Percentiles rank a stretch among this genome's conserved stretches.
These are phyloP conservation scores for Jamesozyma piceae DNA, from an alignment of 805 yeast species.

Conservation along the genomic window DNA sequence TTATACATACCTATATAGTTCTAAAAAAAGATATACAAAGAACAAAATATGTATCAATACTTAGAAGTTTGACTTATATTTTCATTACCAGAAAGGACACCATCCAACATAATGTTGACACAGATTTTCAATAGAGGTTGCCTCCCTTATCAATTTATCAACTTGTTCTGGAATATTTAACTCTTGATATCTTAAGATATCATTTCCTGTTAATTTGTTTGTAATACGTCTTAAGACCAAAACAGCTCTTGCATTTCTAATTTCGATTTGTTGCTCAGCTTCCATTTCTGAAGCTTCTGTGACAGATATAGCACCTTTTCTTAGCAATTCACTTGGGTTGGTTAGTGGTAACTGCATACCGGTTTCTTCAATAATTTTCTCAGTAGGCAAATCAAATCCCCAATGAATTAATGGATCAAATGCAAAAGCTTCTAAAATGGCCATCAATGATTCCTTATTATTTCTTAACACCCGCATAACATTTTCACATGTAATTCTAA, in stretches of 20 bases:
- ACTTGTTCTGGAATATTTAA: slow-evolving; percentile 82
- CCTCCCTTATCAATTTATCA: slow-evolving; percentile 85
- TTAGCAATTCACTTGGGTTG: slow-evolving; percentile 58
- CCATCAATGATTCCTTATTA: slow-evolving; percentile 93
- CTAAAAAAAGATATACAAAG: too few species aligned
- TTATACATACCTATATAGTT: too few species aligned
- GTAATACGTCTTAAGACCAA: slow-evolving; percentile 82
- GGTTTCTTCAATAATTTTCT: slow-evolving; percentile 66
- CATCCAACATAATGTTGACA: slow-evolving; percentile 97
- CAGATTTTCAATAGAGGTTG: slow-evolving; percentile 87
- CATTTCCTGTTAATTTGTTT: slow-evolving; percentile 88
- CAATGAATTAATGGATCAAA: slow-evolving; percentile 95
- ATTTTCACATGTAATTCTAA: slow-evolving; percentile 90
- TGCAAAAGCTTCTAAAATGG: slow-evolving; percentile 94
- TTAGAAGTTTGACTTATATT: too few species aligned
- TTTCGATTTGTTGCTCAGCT: slow-evolving; percentile 56
- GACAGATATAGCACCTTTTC: slow-evolving; percentile 67
- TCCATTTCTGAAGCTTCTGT: slow-evolving; percentile 64
- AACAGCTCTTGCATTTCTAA: slow-evolving; percentile 82
- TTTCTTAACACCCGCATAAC: slow-evolving; percentile 90
- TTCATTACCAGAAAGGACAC: slow-evolving; percentile 89
- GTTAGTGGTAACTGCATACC: slow-evolving; percentile 58
- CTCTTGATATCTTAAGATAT: slow-evolving; percentile 62
- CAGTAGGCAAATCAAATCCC: slow-evolving; percentile 92
- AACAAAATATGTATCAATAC: neutral